phyloP scores from a whole-genome alignment of 1,139 yeast species.

The Chernovozyma aurita region DNA sequence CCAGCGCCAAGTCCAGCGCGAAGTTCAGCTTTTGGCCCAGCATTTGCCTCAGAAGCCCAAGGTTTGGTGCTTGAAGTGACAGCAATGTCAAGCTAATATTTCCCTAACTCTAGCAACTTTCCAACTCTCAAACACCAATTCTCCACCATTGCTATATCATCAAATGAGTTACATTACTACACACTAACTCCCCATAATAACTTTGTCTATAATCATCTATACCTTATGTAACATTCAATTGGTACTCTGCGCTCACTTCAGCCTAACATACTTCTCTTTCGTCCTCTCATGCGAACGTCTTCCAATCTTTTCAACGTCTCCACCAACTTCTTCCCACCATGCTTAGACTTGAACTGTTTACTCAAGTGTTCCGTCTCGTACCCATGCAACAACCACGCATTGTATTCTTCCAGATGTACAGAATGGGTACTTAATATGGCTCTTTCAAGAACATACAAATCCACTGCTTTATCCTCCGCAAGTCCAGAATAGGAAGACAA shows the following conservation, averaged over 20 bases:
- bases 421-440: constrained; percentile 93
- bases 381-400: constrained; percentile 70
- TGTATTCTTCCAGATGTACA: constrained; percentile 57
- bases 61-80: too few species aligned
- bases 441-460: constrained; percentile 86
- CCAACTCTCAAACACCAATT: too few species aligned
- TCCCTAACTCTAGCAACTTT: too few species aligned
- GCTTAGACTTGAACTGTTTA: constrained; percentile 20
- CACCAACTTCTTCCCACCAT: constrained; percentile 37
- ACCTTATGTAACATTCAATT: background rate
- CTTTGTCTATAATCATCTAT: background rate
- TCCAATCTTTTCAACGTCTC: constrained; percentile 66
- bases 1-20: too few species aligned
- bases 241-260: constrained; percentile 17
- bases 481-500: constrained; percentile 71
- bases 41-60: too few species aligned
- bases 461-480: constrained; percentile 94
- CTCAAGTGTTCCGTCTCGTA: constrained; percentile 44
- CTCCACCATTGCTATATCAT: too few species aligned
- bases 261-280: constrained; percentile 94
- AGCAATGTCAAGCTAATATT: too few species aligned
- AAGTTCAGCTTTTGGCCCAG: too few species aligned
- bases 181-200: too few species aligned
- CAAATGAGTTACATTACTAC: too few species aligned
- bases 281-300: constrained; percentile 85